Evolutionary conservation across 768 basidiomycete genomes (phyloP), one percentile per base, ranked within the genome.

Genomic region (Lactarius tabidus): DNA sequence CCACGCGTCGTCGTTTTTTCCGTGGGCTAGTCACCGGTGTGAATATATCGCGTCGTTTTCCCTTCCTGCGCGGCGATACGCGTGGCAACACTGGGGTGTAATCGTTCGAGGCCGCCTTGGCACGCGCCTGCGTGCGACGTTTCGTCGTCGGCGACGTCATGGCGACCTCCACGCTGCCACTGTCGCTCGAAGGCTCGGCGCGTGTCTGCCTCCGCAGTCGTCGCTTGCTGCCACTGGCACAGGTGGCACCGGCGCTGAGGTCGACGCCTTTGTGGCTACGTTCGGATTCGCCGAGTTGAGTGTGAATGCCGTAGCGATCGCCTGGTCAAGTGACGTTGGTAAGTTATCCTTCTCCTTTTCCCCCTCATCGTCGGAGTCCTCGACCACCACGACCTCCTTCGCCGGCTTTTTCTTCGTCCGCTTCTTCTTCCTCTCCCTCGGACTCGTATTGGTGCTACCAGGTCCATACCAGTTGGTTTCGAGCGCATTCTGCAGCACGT

Each of bases 401-500:
- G 51, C 38, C 10, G 36, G 28, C 6, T 51, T 29, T 7, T 20
- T 9, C 6, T 9, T 52, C 33, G 6, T 51, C 54, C 17, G 23
- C 45, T 9, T 18, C 39, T 18, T 36, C n/a, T n/a, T 29, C 23
- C 2, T 28, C 8, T 8, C 48, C 33, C 43, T 65, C 26, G 29
- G 4, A 33, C 43, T 23, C 26, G 45, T 15, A 10, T 10, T 15
- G 10, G 38, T 7, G 8, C 5, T 23, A 15, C 12, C 12, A 12
- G 12, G 6, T 7, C 36, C 12, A 10, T 2, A 9, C 38, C 38
- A 38, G 14, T 38, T 38, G 14, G 3, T 38, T 8, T 51, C 60
- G 26, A 68, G 62, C 14, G 64, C 67, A 23, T 41, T 52, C n/a
- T 59, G 59, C 23, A 68, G 64, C 2, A 41, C 60, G 3, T 41